These are phyloP conservation scores for Quercus agrifolia DNA, from an alignment of 306 rosid species.

Conservation along the genomic window DNA sequence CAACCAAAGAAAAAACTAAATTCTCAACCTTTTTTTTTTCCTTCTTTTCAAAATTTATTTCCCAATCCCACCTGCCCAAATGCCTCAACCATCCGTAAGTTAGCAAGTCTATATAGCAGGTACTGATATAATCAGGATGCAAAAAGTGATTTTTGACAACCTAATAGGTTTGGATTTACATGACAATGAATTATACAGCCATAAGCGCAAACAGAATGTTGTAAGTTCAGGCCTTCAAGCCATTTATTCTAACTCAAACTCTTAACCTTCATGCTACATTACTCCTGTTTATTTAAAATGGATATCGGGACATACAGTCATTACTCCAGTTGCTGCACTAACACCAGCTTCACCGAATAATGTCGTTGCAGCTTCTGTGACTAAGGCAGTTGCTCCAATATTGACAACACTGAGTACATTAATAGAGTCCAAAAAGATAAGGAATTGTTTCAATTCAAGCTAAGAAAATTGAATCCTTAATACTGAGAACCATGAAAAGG, in stretches of 20 bases:
- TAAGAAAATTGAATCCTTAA: constrained; percentile 6
- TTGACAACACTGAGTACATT: constrained; percentile 77
- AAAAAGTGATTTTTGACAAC: constrained; percentile 13
- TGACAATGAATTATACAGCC: constrained; percentile 7
- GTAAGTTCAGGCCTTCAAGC: not conserved
- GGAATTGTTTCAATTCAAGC: constrained; percentile 21
- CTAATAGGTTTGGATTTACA: constrained; percentile 15
- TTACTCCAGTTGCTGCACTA: constrained; percentile 99
- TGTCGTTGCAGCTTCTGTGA: constrained; percentile 93
- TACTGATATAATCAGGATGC: constrained; percentile 24
- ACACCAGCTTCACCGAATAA: constrained; percentile 97
- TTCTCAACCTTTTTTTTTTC: not conserved
- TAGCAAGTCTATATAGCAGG: constrained; percentile 28
- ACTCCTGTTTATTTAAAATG: constrained; percentile 11
- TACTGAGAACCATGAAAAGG: constrained; percentile 24
- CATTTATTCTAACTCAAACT: constrained; percentile 3
- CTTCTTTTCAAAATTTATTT: not conserved
- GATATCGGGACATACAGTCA: constrained; percentile 75
- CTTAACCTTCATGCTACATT: constrained; percentile 1
- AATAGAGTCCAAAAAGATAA: constrained; percentile 44
- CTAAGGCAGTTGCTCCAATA: constrained; percentile 96
- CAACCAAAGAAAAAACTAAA: too few relatives aligned
- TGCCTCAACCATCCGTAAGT: constrained; percentile 20
- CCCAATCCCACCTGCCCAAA: constrained; percentile 1
- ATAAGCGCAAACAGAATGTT: constrained; percentile 23